Base-by-base conservation (phyloP, 352 stramenopile genomes). In the Elongisporangium undulatum region DNA sequence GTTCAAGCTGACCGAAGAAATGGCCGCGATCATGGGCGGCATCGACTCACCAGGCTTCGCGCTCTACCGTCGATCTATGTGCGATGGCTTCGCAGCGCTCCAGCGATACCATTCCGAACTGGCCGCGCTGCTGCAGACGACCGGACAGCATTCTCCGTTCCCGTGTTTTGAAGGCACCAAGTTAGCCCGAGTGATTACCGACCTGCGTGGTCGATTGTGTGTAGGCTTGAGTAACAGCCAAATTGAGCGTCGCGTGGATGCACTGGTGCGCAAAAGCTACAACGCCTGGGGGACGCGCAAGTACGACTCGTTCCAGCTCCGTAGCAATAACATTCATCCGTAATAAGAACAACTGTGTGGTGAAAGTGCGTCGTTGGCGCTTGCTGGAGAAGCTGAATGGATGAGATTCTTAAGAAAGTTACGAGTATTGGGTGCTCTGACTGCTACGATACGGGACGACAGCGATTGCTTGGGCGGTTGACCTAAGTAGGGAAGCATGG, bases 1-100 rank as follows among this genome's bases (percentile, higher is more conserved):
- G n/a, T 99, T 99, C 80, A 99, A 99, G 72, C 79, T 99, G 16
- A 99, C 97, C 2, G 85, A 87, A 24, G 97, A 99, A 56, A 98
- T 99, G 77, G 88, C 99, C 4, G 91, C 98, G 63, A 87, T 99
- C 16, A 96, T 99, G 85, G 95, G 91, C 51, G 96, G 96, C 4
- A 53, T 88, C n/a, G 66, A 71, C 26, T 98, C 90, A 26, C 60
- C 70, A 10, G 89, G 79, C 6, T 98, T 98, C 75, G 87, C 75
- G 39, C 75, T 88, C 38, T 99, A 98, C 69, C 87, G 97, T 15
- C 85, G 88, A 29, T 74, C 95, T 51, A 93, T 99, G 64, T 94
- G 79, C 55, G 94, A 95, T 56, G 96, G 96, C 8, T 98, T 99
- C 58, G 59, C 96, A 22, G 94, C 94, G 8, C 70, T 99, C 16